Conservation (phyloP, 495 filamentous ascomycete species). For the Podospora appendiculata region DNA sequence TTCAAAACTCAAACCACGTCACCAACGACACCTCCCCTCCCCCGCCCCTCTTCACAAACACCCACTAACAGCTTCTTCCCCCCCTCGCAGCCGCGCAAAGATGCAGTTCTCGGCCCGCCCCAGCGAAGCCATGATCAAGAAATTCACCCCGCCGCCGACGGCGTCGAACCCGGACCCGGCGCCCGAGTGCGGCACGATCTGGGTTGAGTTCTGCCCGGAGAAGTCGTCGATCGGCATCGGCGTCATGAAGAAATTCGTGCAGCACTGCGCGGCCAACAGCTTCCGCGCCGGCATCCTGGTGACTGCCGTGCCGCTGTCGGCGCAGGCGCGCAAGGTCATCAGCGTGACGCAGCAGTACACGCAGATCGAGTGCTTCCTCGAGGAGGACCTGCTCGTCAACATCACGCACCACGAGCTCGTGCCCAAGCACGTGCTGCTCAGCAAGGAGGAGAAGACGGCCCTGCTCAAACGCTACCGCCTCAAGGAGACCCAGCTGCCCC, state of each 20-base stretch:
- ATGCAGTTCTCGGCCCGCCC: constrained; percentile 85
- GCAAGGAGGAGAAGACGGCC: constrained; percentile 76
- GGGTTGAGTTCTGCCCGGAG: constrained; percentile 76
- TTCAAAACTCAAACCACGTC: no score
- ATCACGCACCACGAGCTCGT: constrained; percentile 98
- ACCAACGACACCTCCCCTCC: no score
- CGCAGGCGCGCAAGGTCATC: constrained; percentile 78
- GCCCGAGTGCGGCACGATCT: constrained; percentile 76
- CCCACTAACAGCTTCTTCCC: not conserved
- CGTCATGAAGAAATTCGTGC: constrained; percentile 83
- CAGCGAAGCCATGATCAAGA: constrained; percentile 70
- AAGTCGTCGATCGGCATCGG: constrained; percentile 76
- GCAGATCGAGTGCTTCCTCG: constrained; percentile 87
- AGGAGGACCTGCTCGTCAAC: constrained; percentile 93
- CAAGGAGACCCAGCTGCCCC: constrained; percentile 93
- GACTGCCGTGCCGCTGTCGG: constrained; percentile 69
- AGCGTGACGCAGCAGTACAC: constrained; percentile 58
- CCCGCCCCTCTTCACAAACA: no score
- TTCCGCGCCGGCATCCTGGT: constrained; percentile 86
- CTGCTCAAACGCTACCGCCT: constrained; percentile 83
- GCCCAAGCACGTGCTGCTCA: constrained; percentile 85
- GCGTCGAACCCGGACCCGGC: constrained; percentile 55
- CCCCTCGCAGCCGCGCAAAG: constrained; percentile 55
- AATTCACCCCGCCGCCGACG: constrained; percentile 65
- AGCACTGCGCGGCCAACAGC: constrained; percentile 65